Percentiles rank a stretch among this genome's conserved stretches.
Evolutionary conservation across 176 grass and related monocot genomes (phyloP).

Genomic region (Musa schizocarpa): DNA sequence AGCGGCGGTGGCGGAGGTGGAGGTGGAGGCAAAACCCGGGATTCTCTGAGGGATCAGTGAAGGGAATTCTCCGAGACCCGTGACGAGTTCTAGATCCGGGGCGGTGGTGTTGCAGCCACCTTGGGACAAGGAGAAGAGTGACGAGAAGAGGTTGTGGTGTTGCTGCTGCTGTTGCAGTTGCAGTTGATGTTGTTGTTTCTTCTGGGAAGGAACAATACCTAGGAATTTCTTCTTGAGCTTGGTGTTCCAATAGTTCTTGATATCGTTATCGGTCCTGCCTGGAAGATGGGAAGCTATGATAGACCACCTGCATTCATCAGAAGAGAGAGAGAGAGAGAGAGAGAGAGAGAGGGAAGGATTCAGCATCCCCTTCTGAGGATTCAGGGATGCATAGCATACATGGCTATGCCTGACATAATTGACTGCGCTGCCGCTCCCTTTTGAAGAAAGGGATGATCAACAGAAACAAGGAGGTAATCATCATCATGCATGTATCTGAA

Average conservation of each 20-base stretch:
- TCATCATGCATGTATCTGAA: neutral
- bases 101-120: neutral
- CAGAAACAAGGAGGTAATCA: no score
- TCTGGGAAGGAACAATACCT: neutral
- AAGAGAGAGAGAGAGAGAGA: no score
- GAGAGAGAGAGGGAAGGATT: no score
- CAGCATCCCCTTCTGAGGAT: no score
- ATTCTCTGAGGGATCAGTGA: neutral
- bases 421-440: no score
- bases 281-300: constrained; percentile 17
- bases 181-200: neutral
- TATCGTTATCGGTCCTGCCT: constrained; percentile 57
- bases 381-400: no score
- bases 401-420: no score
- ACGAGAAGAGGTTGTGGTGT: neutral
- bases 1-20: neutral
- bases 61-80: neutral
- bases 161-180: neutral
- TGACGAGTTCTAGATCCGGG: neutral
- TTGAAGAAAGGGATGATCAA: no score
- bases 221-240: constrained; percentile 85
- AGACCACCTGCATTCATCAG: neutral
- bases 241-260: constrained; percentile 99
- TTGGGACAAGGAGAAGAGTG: neutral
- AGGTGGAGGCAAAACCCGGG: no score